Evolutionary conservation across 441 rosid species (phyloP).

Genomic region (Theobroma grandiflorum): DNA sequence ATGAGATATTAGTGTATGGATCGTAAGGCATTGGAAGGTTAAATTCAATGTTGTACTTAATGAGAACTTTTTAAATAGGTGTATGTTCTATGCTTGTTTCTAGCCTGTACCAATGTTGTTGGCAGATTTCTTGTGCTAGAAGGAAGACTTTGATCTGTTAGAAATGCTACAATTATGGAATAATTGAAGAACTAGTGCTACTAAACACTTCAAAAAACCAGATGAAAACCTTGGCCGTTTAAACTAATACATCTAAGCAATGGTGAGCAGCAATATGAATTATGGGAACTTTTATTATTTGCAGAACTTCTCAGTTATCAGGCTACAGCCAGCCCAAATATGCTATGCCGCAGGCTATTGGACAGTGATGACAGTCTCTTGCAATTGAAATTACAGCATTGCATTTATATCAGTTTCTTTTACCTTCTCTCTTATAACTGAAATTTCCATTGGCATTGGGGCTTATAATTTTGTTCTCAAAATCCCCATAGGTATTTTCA

Average conservation of each 20-base stretch:
- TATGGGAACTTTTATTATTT: not conserved
- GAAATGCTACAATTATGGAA: not conserved
- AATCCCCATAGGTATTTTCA: too few relatives aligned
- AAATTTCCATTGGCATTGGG: not conserved
- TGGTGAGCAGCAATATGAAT: not conserved
- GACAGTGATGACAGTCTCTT: too few relatives aligned
- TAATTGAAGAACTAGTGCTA: not conserved
- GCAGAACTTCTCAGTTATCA: not conserved
- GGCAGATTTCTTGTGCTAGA: slow-evolving; percentile 3
- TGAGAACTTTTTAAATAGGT: not conserved
- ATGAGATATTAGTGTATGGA: not conserved
- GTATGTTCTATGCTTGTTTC: not conserved
- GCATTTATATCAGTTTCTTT: not conserved
- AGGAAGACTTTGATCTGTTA: not conserved
- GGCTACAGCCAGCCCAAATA: too few relatives aligned
- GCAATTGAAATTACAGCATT: too few relatives aligned
- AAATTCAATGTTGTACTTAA: not conserved
- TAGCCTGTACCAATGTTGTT: not conserved
- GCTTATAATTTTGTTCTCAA: not conserved
- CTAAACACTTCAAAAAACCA: not conserved
- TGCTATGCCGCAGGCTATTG: too few relatives aligned
- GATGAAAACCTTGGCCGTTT: not conserved
- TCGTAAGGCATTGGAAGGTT: not conserved
- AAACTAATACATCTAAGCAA: not conserved
- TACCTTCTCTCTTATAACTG: not conserved